Conservation (phyloP, 192 early-diverging fungal species). For the Entomortierella beljakovae region DNA sequence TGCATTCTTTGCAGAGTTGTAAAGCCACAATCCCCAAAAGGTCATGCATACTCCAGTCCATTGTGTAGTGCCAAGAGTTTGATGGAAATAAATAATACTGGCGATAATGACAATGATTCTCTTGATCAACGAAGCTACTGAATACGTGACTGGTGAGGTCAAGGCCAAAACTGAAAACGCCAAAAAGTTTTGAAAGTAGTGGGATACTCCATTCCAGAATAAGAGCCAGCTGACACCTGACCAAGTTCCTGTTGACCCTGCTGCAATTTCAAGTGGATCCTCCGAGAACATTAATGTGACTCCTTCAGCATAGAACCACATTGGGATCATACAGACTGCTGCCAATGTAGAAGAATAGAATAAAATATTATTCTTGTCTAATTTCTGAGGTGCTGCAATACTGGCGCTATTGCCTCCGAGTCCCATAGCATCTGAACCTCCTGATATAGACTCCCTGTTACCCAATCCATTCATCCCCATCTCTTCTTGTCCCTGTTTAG, state of each 20-base stretch:
- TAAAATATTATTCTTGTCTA: constrained; percentile 90
- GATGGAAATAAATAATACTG: constrained; percentile 85
- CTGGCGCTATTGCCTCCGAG: neutral
- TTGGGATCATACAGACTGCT: constrained; percentile 81
- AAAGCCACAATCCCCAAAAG: constrained; percentile 87
- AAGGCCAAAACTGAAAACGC: constrained; percentile 82
- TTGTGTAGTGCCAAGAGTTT: constrained; percentile 75
- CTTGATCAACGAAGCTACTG: constrained; percentile 86
- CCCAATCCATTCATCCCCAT: constrained; percentile 36
- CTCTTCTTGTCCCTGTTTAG: constrained; percentile 26
- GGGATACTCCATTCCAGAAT: constrained; percentile 79
- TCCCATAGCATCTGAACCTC: constrained; percentile 18
- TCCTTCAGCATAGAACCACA: constrained; percentile 85
- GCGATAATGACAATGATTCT: constrained; percentile 90
- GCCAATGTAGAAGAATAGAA: constrained; percentile 83
- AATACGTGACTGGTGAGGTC: constrained; percentile 89
- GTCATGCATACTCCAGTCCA: constrained; percentile 81
- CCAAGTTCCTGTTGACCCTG: constrained; percentile 10
- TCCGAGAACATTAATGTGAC: constrained; percentile 36
- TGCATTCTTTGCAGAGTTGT: constrained; percentile 78
- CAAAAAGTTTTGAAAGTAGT: constrained; percentile 86
- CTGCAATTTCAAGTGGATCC: constrained; percentile 11
- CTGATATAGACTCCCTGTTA: constrained; percentile 34
- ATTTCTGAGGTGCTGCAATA: constrained; percentile 57
- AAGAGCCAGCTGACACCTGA: constrained; percentile 62